phyloP scores from a whole-genome alignment of 2,329 filamentous ascomycete species.

The Cercospora beticola region DNA sequence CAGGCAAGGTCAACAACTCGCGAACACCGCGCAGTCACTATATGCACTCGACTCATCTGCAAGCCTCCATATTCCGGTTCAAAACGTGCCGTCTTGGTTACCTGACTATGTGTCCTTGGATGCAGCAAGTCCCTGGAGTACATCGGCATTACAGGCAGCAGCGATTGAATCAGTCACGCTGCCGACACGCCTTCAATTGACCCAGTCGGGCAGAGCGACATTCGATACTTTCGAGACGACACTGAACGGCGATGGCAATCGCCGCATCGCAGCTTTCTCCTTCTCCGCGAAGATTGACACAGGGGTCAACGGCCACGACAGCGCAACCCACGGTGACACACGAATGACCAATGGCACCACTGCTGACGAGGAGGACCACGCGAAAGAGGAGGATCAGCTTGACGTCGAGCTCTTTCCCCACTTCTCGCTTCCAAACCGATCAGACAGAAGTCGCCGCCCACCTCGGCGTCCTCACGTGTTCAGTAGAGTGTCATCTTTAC shows the following conservation, averaged over 20 bases:
- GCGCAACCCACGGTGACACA: constrained; percentile 34
- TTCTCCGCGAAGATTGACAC: constrained; percentile 58
- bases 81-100: constrained; percentile 58
- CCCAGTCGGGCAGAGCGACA: constrained; percentile 47
- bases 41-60: constrained; percentile 67
- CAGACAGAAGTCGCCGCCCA: constrained; percentile 12
- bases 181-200: constrained; percentile 65
- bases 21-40: constrained; percentile 73
- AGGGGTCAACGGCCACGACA: constrained; percentile 31
- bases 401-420: constrained; percentile 36
- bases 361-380: constrained; percentile 25
- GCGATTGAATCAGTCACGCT: constrained; percentile 78
- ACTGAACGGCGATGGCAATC: constrained; percentile 74
- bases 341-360: constrained; percentile 35
- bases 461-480: constrained; percentile 40
- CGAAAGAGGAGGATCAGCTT: constrained; percentile 16
- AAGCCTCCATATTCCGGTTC: constrained; percentile 75
- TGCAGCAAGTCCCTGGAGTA: constrained; percentile 70
- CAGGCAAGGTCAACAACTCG: constrained; percentile 62
- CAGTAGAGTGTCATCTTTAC: constrained; percentile 41
- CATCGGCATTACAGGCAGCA: constrained; percentile 71
- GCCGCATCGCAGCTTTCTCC: constrained; percentile 72
- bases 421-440: constrained; percentile 19
- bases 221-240: constrained; percentile 64
- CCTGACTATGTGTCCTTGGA: constrained; percentile 62